Evolutionary conservation across 2,329 filamentous ascomycete genomes (phyloP).

Genomic region (Gyromitra esculenta): DNA sequence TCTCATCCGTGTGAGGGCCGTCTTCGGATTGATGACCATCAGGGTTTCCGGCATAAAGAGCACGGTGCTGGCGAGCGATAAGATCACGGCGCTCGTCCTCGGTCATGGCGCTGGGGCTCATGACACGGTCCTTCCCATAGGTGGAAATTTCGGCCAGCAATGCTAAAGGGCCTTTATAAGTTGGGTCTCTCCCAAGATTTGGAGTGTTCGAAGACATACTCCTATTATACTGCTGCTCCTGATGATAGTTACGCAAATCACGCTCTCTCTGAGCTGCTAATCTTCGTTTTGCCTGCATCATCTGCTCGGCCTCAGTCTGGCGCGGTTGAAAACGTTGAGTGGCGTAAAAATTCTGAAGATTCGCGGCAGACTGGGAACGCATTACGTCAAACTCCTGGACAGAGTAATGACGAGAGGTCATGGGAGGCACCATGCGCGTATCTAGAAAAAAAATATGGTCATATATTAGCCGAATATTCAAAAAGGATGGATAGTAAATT

Average conservation of each 20-base stretch:
- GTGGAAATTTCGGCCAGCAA: slow-evolving; percentile 74
- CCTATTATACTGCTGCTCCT: slow-evolving; percentile 99
- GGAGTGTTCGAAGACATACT: slow-evolving; percentile 76
- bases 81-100: slow-evolving; percentile 96
- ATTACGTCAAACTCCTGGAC: slow-evolving; percentile 77
- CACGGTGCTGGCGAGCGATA: slow-evolving; percentile 93
- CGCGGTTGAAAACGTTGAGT: slow-evolving; percentile 88
- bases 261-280: slow-evolving; percentile 99
- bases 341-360: slow-evolving; percentile 93
- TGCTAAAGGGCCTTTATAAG: slow-evolving; percentile 56
- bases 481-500: slow-evolving; percentile 52
- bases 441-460: slow-evolving; percentile 64
- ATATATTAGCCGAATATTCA: slow-evolving; percentile 52
- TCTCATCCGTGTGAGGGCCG: slow-evolving; percentile 52
- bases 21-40: slow-evolving; percentile 59
- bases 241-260: slow-evolving; percentile 99
- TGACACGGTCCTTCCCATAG: slow-evolving; percentile 82
- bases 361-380: slow-evolving; percentile 71
- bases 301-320: slow-evolving; percentile 93
- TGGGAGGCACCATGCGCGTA: slow-evolving; percentile 72
- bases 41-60: slow-evolving; percentile 72
- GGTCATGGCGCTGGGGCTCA: slow-evolving; percentile 86
- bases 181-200: slow-evolving; percentile 60
- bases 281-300: slow-evolving; percentile 98
- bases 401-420: slow-evolving; percentile 80